Conservation (phyloP, 345 rosid species). For the Rhizophora apiculata region DNA sequence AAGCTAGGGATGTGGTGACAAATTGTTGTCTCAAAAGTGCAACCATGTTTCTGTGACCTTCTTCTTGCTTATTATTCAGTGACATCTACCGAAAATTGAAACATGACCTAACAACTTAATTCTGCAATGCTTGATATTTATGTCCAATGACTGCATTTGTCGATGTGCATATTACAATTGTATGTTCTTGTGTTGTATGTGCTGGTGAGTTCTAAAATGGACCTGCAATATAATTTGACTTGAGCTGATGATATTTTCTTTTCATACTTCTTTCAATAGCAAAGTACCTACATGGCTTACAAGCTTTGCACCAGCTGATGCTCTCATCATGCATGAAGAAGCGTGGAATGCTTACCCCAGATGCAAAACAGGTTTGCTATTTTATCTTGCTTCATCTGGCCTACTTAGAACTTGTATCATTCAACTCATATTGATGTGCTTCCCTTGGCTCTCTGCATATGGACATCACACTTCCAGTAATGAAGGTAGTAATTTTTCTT, state of each 20-base stretch:
- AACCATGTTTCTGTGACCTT: background rate
- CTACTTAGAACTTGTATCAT: conserved; percentile 2
- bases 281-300: conserved; percentile 71
- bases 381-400: background rate
- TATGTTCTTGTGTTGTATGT: no score
- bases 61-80: background rate
- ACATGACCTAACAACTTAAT: background rate
- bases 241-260: background rate
- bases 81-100: background rate
- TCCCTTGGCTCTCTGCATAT: conserved; percentile 14
- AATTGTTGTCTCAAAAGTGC: background rate
- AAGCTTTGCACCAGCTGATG: conserved; percentile 58
- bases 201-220: no score
- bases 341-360: conserved; percentile 78
- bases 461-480: conserved; percentile 37
- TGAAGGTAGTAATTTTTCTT: conserved; percentile 47
- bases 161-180: no score
- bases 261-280: conserved; percentile 35
- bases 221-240: background rate
- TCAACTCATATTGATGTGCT: conserved; percentile 24
- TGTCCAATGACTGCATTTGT: background rate
- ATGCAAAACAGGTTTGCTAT: conserved; percentile 60
- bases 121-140: background rate
- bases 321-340: conserved; percentile 66
- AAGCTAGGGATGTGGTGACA: background rate